These are phyloP conservation scores for Alternaria solani DNA, from an alignment of 2,329 filamentous ascomycete genomes.

Conservation along the genomic window DNA sequence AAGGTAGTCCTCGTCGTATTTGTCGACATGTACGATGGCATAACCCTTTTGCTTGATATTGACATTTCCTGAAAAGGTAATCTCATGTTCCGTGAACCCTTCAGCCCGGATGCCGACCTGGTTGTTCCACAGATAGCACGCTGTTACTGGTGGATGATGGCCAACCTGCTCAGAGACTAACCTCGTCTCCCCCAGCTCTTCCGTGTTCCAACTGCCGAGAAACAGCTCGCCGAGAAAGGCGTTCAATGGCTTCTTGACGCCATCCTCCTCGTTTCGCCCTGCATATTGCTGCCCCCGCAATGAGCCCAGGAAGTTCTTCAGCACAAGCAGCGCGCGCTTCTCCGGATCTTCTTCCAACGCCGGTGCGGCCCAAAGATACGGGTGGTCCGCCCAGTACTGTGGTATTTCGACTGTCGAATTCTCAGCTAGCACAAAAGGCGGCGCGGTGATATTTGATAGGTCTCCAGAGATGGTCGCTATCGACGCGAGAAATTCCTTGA, in stretches of 20 bases:
- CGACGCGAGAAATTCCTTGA: constrained; percentile 48
- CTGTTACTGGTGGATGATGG: constrained; percentile 58
- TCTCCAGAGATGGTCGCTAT: constrained; percentile 58
- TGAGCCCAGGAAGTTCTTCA: constrained; percentile 60
- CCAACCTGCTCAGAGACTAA: constrained; percentile 57
- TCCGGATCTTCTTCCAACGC: constrained; percentile 52
- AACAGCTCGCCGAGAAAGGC: constrained; percentile 61
- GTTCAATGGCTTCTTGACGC: constrained; percentile 61
- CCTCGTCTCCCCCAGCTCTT: constrained; percentile 51
- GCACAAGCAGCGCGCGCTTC: constrained; percentile 54
- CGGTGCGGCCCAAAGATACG: constrained; percentile 56
- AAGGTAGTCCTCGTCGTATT: constrained; percentile 55
- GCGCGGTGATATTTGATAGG: constrained; percentile 57
- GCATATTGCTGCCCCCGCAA: constrained; percentile 59
- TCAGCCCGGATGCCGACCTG: constrained; percentile 54
- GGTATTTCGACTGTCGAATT: constrained; percentile 58
- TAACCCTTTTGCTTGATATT: constrained; percentile 59
- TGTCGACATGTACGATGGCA: constrained; percentile 54
- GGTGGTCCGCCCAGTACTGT: constrained; percentile 58
- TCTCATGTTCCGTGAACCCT: constrained; percentile 58
- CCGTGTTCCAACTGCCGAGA: constrained; percentile 45
- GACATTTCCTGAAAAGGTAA: constrained; percentile 56
- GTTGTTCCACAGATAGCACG: constrained; percentile 58
- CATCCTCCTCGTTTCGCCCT: constrained; percentile 52
- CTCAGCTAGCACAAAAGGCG: constrained; percentile 56